Evolutionary conservation across 2,329 filamentous ascomycete genomes (phyloP).

Genomic region (Fusarium torreyae): DNA sequence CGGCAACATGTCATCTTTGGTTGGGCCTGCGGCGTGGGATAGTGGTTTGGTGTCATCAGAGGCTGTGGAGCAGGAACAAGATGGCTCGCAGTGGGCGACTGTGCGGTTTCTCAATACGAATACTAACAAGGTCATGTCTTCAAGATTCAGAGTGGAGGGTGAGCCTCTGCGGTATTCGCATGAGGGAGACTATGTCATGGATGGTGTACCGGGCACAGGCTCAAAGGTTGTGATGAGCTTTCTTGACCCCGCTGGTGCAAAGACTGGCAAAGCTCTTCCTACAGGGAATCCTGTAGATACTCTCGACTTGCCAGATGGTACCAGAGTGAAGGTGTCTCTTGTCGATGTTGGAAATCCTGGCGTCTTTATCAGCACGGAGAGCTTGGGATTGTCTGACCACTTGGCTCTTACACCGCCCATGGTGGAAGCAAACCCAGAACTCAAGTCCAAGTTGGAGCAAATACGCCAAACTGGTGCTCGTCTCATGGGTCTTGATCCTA

Average conservation of each 20-base stretch:
- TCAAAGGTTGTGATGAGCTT: conserved; percentile 74
- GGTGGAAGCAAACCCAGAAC: conserved; percentile 62
- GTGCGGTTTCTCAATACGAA: conserved; percentile 80
- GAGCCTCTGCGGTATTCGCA: conserved; percentile 50
- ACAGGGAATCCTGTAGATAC: conserved; percentile 70
- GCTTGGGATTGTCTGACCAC: conserved; percentile 63
- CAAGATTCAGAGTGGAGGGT: conserved; percentile 68
- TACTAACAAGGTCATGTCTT: conserved; percentile 74
- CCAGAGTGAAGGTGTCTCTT: conserved; percentile 66
- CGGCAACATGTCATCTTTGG: conserved; percentile 79
- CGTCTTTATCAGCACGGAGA: conserved; percentile 71
- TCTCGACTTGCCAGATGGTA: conserved; percentile 57
- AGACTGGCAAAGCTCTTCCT: conserved; percentile 67
- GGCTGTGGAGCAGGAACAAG: conserved; percentile 35
- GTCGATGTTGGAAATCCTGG: conserved; percentile 76
- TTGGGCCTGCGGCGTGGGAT: conserved; percentile 69
- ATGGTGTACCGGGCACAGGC: conserved; percentile 73
- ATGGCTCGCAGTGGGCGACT: conserved; percentile 56
- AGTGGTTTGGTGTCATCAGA: conserved; percentile 47
- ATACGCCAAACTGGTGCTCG: conserved; percentile 72
- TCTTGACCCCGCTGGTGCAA: conserved; percentile 73
- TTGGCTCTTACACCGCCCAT: conserved; percentile 68
- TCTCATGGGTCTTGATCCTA: conserved; percentile 71
- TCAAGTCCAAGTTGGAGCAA: conserved; percentile 65
- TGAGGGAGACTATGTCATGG: conserved; percentile 71